phyloP scores from a whole-genome alignment of 225 moss, liverwort and hornwort genomes.

The Marchantia paleacea region DNA sequence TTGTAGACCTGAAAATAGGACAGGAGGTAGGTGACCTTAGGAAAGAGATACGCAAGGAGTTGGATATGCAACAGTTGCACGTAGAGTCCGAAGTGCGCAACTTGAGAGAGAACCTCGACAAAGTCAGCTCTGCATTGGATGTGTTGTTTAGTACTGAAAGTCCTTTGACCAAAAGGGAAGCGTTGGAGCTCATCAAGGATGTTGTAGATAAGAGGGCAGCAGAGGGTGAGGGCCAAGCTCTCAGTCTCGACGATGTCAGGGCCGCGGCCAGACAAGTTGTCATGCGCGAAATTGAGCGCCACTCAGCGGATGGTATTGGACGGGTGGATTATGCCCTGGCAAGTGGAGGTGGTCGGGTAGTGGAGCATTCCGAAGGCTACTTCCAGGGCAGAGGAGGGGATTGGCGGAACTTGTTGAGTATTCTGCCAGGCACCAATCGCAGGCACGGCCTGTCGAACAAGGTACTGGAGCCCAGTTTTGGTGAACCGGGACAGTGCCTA shows the following conservation, averaged over 20 bases:
- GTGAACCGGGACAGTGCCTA: slow-evolving; percentile 90
- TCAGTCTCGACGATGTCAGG: slow-evolving; percentile 89
- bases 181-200: slow-evolving; percentile 62
- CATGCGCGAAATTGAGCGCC: slow-evolving; percentile 69
- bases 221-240: slow-evolving; percentile 56
- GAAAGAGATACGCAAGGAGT: slow-evolving; percentile 53
- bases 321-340: slow-evolving; percentile 81
- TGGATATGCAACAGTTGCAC: slow-evolving; percentile 50
- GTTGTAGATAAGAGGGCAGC: slow-evolving; percentile 73
- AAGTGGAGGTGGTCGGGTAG: slow-evolving; percentile 84
- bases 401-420: slow-evolving; percentile 60
- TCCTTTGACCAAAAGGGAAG: slow-evolving; percentile 62
- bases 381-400: slow-evolving; percentile 55
- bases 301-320: slow-evolving; percentile 91
- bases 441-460: slow-evolving; percentile 65
- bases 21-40: slow-evolving; percentile 64
- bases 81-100: slow-evolving; percentile 54
- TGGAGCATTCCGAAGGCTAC: slow-evolving; percentile 80
- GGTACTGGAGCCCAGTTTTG: slow-evolving; percentile 84
- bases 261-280: slow-evolving; percentile 72
- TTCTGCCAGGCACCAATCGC: slow-evolving; percentile 66
- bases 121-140: slow-evolving; percentile 37
- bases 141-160: slow-evolving; percentile 44
- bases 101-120: slow-evolving; percentile 62
- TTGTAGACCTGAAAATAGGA: slow-evolving; percentile 79